These are phyloP conservation scores for Pyrenopolyporus hunteri DNA, from an alignment of 495 filamentous ascomycete species.

Conservation along the genomic window DNA sequence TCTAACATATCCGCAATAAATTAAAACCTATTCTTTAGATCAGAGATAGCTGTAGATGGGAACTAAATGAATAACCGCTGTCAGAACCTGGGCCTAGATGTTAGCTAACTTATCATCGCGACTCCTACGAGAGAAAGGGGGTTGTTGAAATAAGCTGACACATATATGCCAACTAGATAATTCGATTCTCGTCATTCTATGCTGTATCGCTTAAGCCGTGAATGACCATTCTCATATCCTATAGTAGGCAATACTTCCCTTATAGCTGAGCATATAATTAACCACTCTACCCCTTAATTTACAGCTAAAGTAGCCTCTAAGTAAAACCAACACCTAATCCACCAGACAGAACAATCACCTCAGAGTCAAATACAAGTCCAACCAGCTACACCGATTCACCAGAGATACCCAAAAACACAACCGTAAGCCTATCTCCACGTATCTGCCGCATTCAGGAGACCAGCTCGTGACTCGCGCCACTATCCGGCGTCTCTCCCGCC, in stretches of 20 bases:
- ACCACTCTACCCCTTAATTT: not conserved
- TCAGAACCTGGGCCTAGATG: too few species aligned
- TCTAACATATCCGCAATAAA: too few species aligned
- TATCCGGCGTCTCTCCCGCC: conserved; percentile 39
- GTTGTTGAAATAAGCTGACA: not conserved
- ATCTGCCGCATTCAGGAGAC: conserved; percentile 76
- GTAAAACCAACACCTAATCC: not conserved
- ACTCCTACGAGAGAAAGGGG: not conserved
- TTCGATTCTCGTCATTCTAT: too few species aligned
- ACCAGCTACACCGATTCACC: conserved; percentile 50
- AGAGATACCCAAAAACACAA: conserved; percentile 63
- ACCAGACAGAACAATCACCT: not conserved
- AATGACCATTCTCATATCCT: too few species aligned
- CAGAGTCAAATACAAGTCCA: conserved; percentile 22
- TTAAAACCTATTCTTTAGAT: too few species aligned
- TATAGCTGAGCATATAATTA: not conserved
- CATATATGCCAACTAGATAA: too few species aligned
- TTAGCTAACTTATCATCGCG: too few species aligned
- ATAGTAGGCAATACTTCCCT: not conserved
- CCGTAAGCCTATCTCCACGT: conserved; percentile 71
- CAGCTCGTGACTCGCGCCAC: conserved; percentile 72
- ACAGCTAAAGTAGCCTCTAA: not conserved
- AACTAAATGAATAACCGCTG: too few species aligned
- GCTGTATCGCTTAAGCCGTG: too few species aligned
- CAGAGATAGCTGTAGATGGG: too few species aligned